These are phyloP conservation scores for Lactifluus hygrophoroides DNA, from an alignment of 768 basidiomycete genomes.

Conservation along the genomic window DNA sequence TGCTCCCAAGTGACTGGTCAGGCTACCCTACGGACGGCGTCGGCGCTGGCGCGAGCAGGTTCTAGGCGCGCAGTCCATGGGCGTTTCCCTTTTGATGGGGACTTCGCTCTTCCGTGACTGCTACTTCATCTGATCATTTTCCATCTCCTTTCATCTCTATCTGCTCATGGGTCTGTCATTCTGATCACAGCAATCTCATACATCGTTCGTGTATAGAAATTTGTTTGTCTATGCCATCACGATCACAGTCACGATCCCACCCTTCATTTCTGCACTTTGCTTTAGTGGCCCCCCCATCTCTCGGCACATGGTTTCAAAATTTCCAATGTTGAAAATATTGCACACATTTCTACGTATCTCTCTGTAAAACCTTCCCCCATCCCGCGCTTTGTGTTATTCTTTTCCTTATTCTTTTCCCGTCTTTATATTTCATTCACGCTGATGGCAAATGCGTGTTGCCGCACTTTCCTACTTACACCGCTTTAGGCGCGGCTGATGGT, in stretches of 20 bases:
- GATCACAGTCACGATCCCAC: slow-evolving; percentile 9
- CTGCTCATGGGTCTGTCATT: slow-evolving; percentile 6
- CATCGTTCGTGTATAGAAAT: slow-evolving; percentile 19
- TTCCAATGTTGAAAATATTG: not conserved
- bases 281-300: not conserved
- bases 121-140: not conserved
- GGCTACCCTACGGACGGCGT: slow-evolving; percentile 18
- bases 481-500: not conserved
- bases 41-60: slow-evolving; percentile 23
- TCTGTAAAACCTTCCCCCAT: not conserved
- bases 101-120: not conserved
- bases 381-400: slow-evolving; percentile 6
- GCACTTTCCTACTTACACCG: not conserved
- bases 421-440: not conserved
- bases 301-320: not conserved
- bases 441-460: not conserved
- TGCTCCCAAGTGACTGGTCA: slow-evolving; percentile 30
- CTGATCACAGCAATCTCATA: slow-evolving; percentile 8
- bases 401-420: slow-evolving; percentile 12
- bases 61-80: slow-evolving; percentile 27
- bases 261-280: not conserved
- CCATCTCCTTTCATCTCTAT: slow-evolving; percentile 4
- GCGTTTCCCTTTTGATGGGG: not conserved
- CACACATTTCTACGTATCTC: not conserved
- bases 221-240: slow-evolving; percentile 5